Conservation (phyloP, 2,329 filamentous ascomycete species). For the Aspergillus viridinutans region DNA sequence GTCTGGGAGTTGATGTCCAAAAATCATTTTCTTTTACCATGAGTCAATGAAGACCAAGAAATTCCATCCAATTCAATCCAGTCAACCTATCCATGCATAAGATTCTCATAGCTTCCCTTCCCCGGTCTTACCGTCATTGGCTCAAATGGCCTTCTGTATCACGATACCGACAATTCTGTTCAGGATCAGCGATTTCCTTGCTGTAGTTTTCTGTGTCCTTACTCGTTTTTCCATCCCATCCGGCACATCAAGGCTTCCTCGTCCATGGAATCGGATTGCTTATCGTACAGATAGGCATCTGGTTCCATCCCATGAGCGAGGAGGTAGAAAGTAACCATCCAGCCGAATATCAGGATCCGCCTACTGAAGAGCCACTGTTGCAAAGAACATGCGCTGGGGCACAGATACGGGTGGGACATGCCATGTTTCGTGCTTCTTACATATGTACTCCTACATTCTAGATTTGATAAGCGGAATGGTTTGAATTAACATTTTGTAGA, state of each 20-base stretch:
- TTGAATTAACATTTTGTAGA: background rate
- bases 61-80: background rate
- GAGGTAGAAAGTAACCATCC: constrained; percentile 37
- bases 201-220: background rate
- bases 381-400: constrained; percentile 56
- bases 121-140: background rate
- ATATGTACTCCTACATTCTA: background rate
- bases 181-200: background rate
- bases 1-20: background rate
- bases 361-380: constrained; percentile 62
- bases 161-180: background rate
- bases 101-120: background rate
- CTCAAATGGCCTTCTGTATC: background rate
- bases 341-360: constrained; percentile 39
- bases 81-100: constrained; percentile 4
- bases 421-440: constrained; percentile 1
- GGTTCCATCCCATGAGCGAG: constrained; percentile 36
- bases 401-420: constrained; percentile 66
- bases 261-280: constrained; percentile 26
- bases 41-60: constrained; percentile 2
- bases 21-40: background rate
- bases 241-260: constrained; percentile 47
- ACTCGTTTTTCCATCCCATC: constrained; percentile 6
- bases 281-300: constrained; percentile 20
- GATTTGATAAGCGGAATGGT: background rate